Conservation (phyloP, 2,329 filamentous ascomycete genomes). For the Sporothrix luriei region DNA sequence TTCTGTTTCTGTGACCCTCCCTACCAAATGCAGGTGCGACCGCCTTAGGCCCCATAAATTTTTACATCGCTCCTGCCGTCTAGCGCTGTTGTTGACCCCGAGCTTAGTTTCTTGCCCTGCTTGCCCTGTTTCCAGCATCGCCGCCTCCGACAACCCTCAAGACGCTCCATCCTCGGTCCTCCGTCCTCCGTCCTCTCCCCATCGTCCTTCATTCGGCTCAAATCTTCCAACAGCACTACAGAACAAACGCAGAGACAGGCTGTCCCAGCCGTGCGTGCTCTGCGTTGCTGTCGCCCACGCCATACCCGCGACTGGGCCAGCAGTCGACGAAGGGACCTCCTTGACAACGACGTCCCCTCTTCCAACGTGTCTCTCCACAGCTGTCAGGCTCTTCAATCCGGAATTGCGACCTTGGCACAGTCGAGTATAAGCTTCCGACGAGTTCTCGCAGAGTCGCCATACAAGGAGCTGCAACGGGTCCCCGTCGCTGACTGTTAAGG, state of each 20-base stretch:
- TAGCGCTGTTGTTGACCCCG: conserved; percentile 19
- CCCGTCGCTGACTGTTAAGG: not conserved
- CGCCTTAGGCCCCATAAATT: conserved; percentile 10
- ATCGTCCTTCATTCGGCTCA: not conserved
- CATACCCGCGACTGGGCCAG: not conserved
- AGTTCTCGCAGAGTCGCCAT: not conserved
- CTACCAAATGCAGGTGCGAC: conserved; percentile 12
- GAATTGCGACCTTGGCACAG: not conserved
- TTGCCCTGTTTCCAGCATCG: not conserved
- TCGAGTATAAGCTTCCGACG: not conserved
- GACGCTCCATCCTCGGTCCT: not conserved
- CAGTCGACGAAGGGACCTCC: not conserved
- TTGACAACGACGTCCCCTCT: not conserved
- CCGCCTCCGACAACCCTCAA: not conserved
- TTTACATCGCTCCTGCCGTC: conserved; percentile 18
- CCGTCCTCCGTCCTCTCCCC: not conserved
- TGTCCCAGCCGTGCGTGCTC: not conserved
- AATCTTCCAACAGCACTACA: not conserved
- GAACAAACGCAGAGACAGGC: not conserved
- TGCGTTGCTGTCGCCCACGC: not conserved
- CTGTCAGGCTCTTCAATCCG: not conserved
- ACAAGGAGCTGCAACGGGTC: not conserved
- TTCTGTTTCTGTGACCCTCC: not conserved
- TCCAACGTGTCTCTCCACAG: not conserved
- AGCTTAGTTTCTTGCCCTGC: conserved; percentile 2